phyloP scores from a whole-genome alignment of 768 basidiomycete genomes.

The Pulveroboletus sp. region DNA sequence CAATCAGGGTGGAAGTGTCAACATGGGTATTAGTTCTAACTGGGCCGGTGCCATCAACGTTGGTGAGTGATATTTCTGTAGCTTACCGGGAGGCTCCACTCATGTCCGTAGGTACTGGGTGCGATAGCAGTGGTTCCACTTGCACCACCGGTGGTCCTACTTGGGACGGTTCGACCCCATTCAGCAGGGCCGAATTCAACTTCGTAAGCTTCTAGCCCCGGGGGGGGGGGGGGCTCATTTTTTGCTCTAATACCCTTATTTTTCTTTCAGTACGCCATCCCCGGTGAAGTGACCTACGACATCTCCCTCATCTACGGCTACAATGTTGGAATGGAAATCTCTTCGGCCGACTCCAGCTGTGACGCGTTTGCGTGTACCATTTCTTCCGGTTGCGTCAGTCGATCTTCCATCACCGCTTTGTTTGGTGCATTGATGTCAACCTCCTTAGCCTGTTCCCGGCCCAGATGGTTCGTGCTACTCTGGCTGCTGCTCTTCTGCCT shows the following conservation, averaged over 20 bases:
- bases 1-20: conserved; percentile 17
- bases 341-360: conserved; percentile 23
- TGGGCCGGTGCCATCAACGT: conserved; percentile 32
- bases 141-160: conserved; percentile 31
- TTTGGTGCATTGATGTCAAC: not conserved
- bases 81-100: not conserved
- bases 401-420: not conserved
- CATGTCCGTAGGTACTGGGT: conserved; percentile 26
- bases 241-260: not conserved
- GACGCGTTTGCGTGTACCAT: conserved; percentile 32
- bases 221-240: too few species aligned
- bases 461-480: conserved; percentile 27
- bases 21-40: conserved; percentile 31
- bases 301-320: conserved; percentile 34
- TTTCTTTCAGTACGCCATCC: conserved; percentile 17
- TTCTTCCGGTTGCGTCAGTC: conserved; percentile 29
- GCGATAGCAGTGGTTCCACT: conserved; percentile 14
- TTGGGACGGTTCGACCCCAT: conserved; percentile 30
- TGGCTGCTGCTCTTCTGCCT: conserved; percentile 28
- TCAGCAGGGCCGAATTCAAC: conserved; percentile 34
- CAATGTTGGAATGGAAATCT: conserved; percentile 35
- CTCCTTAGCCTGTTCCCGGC: conserved; percentile 27
- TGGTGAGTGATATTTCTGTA: conserved; percentile 12
- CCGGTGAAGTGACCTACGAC: conserved; percentile 30
- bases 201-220: conserved; percentile 16